Conservation (phyloP, 208 protist genomes). For the Sergeia podlipaevii region DNA sequence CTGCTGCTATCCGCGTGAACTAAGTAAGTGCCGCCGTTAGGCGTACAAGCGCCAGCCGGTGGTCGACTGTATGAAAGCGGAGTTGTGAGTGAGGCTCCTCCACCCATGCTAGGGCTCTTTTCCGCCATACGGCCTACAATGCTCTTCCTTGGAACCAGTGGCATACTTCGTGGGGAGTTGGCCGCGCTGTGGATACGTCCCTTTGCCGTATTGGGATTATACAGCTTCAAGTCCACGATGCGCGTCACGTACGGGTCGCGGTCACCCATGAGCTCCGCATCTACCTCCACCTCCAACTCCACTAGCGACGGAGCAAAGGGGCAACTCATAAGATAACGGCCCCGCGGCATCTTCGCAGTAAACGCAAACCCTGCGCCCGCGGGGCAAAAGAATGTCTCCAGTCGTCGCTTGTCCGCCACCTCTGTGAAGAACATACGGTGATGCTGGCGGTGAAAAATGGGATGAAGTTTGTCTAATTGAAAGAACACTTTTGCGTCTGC, state of each 20-base stretch:
- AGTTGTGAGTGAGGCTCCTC: background rate
- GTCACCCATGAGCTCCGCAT: conserved; percentile 34
- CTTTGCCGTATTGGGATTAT: background rate
- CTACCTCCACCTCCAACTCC: conserved; percentile 48
- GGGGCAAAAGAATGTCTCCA: conserved; percentile 76
- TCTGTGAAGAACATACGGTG: conserved; percentile 71
- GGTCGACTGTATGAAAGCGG: background rate
- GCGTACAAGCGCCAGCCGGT: background rate
- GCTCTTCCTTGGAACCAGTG: too few relatives aligned
- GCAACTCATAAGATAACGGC: conserved; percentile 54
- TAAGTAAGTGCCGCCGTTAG: background rate
- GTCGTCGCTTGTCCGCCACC: conserved; percentile 33
- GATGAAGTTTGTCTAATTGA: conserved; percentile 30
- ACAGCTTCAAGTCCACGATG: conserved; percentile 32
- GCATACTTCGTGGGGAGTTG: too few relatives aligned
- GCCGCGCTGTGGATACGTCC: background rate
- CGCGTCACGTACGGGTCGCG: conserved; percentile 26
- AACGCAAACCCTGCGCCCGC: conserved; percentile 53
- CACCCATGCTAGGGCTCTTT: background rate
- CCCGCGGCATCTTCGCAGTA: conserved; percentile 41
- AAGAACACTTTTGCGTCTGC: conserved; percentile 69
- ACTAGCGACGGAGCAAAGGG: conserved; percentile 56
- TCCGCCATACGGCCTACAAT: background rate
- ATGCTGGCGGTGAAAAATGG: conserved; percentile 40
- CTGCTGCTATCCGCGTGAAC: conserved; percentile 2